phyloP scores from a whole-genome alignment of 2,329 filamentous ascomycete genomes.

The Alternaria solani region DNA sequence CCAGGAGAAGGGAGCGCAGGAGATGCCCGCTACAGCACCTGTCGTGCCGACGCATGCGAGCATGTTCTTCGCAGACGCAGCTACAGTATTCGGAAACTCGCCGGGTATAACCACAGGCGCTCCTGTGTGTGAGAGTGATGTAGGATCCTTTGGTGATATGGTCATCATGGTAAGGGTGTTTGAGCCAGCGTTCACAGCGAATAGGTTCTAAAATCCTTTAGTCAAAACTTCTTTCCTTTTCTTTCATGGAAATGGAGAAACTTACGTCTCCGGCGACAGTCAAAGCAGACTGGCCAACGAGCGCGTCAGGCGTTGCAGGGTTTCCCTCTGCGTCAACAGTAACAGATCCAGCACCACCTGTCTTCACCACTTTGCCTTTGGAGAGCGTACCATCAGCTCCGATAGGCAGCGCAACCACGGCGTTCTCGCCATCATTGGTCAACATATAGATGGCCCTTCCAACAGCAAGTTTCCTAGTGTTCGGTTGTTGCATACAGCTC shows the following conservation, averaged over 20 bases:
- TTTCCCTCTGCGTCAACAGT: constrained; percentile 50
- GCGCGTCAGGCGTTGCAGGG: constrained; percentile 57
- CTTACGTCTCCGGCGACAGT: constrained; percentile 64
- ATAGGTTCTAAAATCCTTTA: constrained; percentile 54
- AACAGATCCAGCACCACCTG: constrained; percentile 59
- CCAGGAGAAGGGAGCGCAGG: constrained; percentile 45
- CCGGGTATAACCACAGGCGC: constrained; percentile 46
- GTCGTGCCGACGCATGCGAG: constrained; percentile 52
- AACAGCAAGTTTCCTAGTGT: not conserved
- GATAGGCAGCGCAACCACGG: constrained; percentile 61
- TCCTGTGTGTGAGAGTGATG: constrained; percentile 42
- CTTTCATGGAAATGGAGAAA: not conserved
- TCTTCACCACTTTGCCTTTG: constrained; percentile 53
- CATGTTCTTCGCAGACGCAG: constrained; percentile 47
- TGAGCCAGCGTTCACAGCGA: constrained; percentile 60
- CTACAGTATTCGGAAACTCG: constrained; percentile 52
- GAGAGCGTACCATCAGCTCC: constrained; percentile 58
- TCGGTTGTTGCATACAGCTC: constrained; percentile 12
- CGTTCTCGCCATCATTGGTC: constrained; percentile 62
- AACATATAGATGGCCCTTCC: constrained; percentile 64
- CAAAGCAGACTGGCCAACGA: constrained; percentile 62
- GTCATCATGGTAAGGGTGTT: constrained; percentile 52
- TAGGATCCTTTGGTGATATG: constrained; percentile 43
- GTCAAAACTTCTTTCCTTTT: not conserved
- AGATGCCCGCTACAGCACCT: constrained; percentile 48